Evolutionary conservation across 345 rosid species (phyloP), one percentile per base, ranked within the genome.

Genomic region (Luvunga scandens): DNA sequence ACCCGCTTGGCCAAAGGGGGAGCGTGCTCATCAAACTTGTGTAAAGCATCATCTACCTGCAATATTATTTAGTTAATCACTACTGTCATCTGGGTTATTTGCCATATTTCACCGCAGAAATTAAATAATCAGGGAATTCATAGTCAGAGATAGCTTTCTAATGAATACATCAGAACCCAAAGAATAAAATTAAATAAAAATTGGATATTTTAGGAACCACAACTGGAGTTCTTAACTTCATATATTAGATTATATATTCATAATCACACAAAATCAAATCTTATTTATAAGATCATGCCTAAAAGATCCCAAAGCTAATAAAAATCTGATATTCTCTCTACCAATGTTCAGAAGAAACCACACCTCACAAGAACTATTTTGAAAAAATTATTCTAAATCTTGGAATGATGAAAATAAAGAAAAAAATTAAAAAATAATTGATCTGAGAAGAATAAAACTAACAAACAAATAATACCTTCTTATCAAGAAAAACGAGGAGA

Each of bases 1-100:
- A 83, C 75, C 19, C 79, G 76, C 90, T 93, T 95, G 55, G 90
- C 97, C 56, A 78, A 9, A 1, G 90, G 75, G 7, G 99, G 99
- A 22, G 98, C 98, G 33, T 88, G 92, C 88, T 89, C 82, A 8
- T 92, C 89, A 62, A 91, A 91, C 86, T 89, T 86, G 67, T 48
- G 80, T 0, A 89, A 66, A 71, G 83, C 96, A 79, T 86, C 90
- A 79, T 86, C 96, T 0, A 89, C 97, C 99, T 95, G 88, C 76
- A 70, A 61, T 48, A 39, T 55, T 9, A 78, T 21, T 18, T 56
- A 33, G 62, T 75, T 33, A 31, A 28, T 21, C 33, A 39, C 13
- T 28, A 18, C 36, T 27, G 60, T 1, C 33, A 27, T 27, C 60
- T 27, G 34, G 22, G 30, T 16, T 4, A 69, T 24, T 69, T 21